Percentiles rank a stretch among this genome's conserved stretches.
These are phyloP conservation scores for Diaporthe nobilis DNA, from an alignment of 2,329 filamentous ascomycete species.

Conservation along the genomic window DNA sequence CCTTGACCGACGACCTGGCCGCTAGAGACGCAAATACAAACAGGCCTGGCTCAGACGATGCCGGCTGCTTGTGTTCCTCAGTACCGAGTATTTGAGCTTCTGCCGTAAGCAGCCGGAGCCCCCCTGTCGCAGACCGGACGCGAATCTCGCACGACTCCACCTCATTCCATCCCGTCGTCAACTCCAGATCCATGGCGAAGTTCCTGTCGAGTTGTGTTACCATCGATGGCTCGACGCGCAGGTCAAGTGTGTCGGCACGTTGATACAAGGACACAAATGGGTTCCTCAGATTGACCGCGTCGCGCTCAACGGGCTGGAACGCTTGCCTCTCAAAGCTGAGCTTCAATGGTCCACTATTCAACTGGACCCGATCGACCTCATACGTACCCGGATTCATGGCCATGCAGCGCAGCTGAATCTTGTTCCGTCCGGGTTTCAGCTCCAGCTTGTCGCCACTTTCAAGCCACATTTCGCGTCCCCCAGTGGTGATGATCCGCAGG, in stretches of 20 bases:
- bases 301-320: constrained; percentile 61
- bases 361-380: constrained; percentile 78
- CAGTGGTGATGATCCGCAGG: constrained; percentile 72
- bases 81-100: constrained; percentile 67
- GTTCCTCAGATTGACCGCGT: constrained; percentile 67
- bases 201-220: constrained; percentile 84
- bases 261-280: constrained; percentile 82
- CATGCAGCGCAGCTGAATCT: constrained; percentile 60
- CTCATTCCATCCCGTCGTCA: constrained; percentile 82
- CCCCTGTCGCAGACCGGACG: constrained; percentile 75
- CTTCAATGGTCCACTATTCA: constrained; percentile 74
- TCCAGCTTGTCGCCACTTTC: constrained; percentile 53
- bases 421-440: constrained; percentile 69
- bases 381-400: constrained; percentile 80
- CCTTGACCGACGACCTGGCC: constrained; percentile 62
- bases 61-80: constrained; percentile 58
- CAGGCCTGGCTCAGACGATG: constrained; percentile 62
- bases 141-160: constrained; percentile 71
- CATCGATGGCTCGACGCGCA: constrained; percentile 75
- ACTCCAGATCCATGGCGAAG: constrained; percentile 80
- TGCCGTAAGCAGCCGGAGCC: constrained; percentile 73
- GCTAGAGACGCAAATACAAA: constrained; percentile 65
- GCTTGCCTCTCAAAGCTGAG: constrained; percentile 76
- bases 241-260: constrained; percentile 76
- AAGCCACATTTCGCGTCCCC: constrained; percentile 70